Base-by-base conservation (phyloP, 2,329 filamentous ascomycete species). In the Aureobasidium pullulans region DNA sequence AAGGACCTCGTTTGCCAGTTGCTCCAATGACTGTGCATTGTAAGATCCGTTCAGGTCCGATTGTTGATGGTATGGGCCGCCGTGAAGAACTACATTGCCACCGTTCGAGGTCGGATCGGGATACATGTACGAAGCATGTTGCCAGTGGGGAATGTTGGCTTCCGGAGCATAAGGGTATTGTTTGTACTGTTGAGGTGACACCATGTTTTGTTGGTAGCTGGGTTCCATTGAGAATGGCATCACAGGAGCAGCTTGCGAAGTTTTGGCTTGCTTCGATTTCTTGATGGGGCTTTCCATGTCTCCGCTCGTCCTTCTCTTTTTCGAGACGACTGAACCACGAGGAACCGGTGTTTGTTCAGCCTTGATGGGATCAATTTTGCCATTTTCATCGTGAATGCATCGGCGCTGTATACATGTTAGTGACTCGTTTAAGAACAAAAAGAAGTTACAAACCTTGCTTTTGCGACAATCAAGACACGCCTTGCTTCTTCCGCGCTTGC, bases 401-500 rank as follows among this genome's bases (percentile, higher is more conserved):
- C 84, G 82, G 61, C 84, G 82, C 83, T 86, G 63, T 39, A 28
- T 48, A 16, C 15, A 39, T 47, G 61, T 66, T 59, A 66, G 62
- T 54, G 62, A 53, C 64, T 67, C 61, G 67, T 13, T 8, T 7
- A 65, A 69, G 65, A 63, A 40, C 16, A 71, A 57, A 11, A 23
- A 10, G 34, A 23, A 32, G 6, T 4, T 40, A 56, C 79, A 70
- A 68, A 85, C 84, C 77, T 86, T 86, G 77, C 83, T 85, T 69
- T 84, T 86, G 47, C 84, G 80, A 70, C 84, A 87, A 65, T 86
- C 83, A 61, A 83, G 78, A 68, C 84, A 87, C 44, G 84, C 84
- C 70, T 85, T 86, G 66, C 79, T 84, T 65, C 84, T 64, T 31
- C 71, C 70, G 13, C 70, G 70, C 61, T 72, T 73, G 29, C 64